A percentile compares a stretch with the other conserved stretches of the same genome.
Conservation (phyloP, 2,329 filamentous ascomycete genomes). For the Elsinoe perseae region DNA sequence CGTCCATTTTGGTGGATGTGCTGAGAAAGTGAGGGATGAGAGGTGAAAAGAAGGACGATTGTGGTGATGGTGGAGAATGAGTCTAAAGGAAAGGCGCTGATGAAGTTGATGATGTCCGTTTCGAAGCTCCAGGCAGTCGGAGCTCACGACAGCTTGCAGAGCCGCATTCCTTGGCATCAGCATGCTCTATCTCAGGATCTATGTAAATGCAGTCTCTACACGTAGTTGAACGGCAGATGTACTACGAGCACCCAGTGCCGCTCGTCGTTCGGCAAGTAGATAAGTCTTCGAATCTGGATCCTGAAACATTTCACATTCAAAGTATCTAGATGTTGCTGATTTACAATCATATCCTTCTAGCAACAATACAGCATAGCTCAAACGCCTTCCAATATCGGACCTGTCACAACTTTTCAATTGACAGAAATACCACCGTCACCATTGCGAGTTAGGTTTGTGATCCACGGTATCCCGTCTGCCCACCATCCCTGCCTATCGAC, state of each 20-base stretch:
- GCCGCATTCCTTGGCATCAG: neutral
- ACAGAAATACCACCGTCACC: neutral
- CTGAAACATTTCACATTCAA: no score
- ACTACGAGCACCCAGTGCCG: no score
- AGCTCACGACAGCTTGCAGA: slow-evolving; percentile 9
- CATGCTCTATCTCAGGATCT: neutral
- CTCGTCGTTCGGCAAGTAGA: no score
- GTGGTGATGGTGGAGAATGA: neutral
- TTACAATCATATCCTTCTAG: no score
- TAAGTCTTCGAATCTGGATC: neutral
- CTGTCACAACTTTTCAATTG: neutral
- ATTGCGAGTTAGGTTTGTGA: neutral
- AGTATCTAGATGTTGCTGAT: no score
- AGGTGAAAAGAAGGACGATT: neutral
- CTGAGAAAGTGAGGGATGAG: neutral
- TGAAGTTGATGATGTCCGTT: slow-evolving; percentile 6
- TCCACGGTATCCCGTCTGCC: neutral
- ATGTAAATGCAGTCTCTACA: no score
- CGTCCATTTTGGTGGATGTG: slow-evolving; percentile 59
- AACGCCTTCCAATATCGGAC: neutral
- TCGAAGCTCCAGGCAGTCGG: slow-evolving; percentile 12
- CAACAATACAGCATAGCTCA: neutral
- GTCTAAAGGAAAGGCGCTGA: neutral
- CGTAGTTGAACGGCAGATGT: no score
- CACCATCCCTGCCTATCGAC: neutral